These are phyloP conservation scores for Trypanosoma mega DNA, from an alignment of 208 protist genomes.

Conservation along the genomic window DNA sequence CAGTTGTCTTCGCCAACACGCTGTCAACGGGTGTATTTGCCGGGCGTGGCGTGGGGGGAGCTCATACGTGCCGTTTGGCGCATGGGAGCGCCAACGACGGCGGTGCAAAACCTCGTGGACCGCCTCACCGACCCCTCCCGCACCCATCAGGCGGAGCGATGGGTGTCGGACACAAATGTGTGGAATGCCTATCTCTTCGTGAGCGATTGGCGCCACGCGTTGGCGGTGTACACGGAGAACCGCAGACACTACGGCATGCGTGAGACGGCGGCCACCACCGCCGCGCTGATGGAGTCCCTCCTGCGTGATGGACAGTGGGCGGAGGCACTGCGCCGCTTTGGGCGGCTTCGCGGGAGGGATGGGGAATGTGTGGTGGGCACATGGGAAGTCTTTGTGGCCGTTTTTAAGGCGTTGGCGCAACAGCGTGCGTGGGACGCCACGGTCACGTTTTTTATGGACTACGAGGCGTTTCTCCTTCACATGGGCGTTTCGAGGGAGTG, in stretches of 20 bases:
- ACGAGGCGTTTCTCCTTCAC: conserved; percentile 38
- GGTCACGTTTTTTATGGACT: conserved; percentile 30
- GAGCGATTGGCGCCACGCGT: conserved; percentile 43
- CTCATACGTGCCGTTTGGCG: conserved; percentile 52
- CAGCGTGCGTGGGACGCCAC: conserved; percentile 23
- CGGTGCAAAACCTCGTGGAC: conserved; percentile 52
- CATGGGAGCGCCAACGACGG: conserved; percentile 41
- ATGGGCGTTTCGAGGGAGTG: conserved; percentile 39
- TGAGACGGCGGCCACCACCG: conserved; percentile 44
- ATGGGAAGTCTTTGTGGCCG: conserved; percentile 27
- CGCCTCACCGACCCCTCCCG: conserved; percentile 44
- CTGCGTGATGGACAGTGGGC: conserved; percentile 23
- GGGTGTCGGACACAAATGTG: conserved; percentile 48
- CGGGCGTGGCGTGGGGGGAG: conserved; percentile 63
- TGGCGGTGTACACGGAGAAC: conserved; percentile 59
- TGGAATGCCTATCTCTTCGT: conserved; percentile 70
- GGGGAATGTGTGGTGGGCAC: conserved; percentile 31
- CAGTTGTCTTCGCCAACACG: neutral
- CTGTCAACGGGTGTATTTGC: conserved; percentile 42
- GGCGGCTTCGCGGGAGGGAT: conserved; percentile 25
- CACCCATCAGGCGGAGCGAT: conserved; percentile 41
- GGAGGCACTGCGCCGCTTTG: conserved; percentile 36
- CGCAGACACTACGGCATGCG: conserved; percentile 42
- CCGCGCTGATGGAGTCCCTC: conserved; percentile 60
- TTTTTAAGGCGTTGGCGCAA: conserved; percentile 28